Base-by-base conservation (phyloP, 2,329 filamentous ascomycete genomes). In the Gaeumannomyces sp. region DNA sequence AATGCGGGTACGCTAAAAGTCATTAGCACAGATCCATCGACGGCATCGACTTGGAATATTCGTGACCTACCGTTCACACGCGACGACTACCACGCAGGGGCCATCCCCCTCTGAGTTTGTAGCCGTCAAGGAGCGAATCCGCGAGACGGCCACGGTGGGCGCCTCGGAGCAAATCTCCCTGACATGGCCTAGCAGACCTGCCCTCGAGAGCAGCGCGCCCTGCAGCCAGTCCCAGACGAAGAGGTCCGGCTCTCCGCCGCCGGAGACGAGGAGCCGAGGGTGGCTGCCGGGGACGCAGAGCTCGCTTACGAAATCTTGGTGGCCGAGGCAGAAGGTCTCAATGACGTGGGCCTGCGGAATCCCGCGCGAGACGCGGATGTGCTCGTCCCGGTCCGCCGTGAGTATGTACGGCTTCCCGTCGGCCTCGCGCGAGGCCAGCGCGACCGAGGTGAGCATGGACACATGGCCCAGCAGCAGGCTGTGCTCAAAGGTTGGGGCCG, bases 391-490 rank as follows among this genome's bases (percentile, higher is more conserved):
- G 68, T 86, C 81, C 7, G 78, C 80, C 0, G 85, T 85, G 69
- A 87, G 68, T 72, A 87, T 83, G 69, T 85, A 85, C 31, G 58
- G 14, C 11, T 60, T 57, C 29, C 70, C 75, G 66, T 69, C 78
- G 67, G 69, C 80, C 73, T 72, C 80, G 72, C n/a, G 77, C 19
- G 31, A 78, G 7, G 81, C 82, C 58, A 86, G 80, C 2, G 81
- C 76, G 63, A 97, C 75, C 71, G 92, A 89, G 1, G 93, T 97
- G 62, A 99, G 85, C 86, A 98, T 91, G 0, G 94, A 97, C 19
- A 99, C 95, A 76, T 99, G 95, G 16, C 95, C 95, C 0, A 99
- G 85, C 10, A 97, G 80, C 0, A 97, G 81, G 53, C 88, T 85
- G 70, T 92, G 86, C 70, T 92, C 89, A 73, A 96, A 96, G 31